phyloP scores from a whole-genome alignment of 331 rosid genomes.

The Stylosanthes scabra region DNA sequence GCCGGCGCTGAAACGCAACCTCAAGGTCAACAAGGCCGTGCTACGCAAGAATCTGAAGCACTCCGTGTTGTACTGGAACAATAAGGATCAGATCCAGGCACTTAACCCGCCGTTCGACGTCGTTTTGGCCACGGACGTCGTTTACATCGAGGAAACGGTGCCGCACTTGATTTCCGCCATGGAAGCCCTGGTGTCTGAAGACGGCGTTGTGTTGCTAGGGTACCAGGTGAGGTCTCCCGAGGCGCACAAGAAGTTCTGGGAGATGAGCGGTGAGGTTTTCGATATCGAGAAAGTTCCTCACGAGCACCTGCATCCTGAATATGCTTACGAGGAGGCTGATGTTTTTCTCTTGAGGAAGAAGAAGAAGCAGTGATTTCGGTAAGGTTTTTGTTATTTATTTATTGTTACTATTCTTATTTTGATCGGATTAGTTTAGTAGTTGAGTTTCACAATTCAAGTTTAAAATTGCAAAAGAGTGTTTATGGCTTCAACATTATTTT shows the following conservation, averaged over 20 bases:
- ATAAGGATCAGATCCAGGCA: constrained; percentile 57
- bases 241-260: constrained; percentile 83
- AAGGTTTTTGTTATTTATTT: too few species aligned
- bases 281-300: constrained; percentile 65
- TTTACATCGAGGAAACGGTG: constrained; percentile 82
- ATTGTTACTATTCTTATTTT: too few species aligned
- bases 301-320: constrained; percentile 71
- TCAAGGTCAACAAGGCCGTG: constrained; percentile 73
- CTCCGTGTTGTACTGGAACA: constrained; percentile 83
- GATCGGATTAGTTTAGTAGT: too few species aligned
- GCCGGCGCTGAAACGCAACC: constrained; percentile 93
- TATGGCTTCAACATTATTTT: too few species aligned
- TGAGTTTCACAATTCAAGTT: neutral
- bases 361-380: constrained; percentile 45
- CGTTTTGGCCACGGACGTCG: constrained; percentile 83
- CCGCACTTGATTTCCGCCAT: constrained; percentile 63
- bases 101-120: constrained; percentile 70
- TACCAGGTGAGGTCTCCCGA: constrained; percentile 84
- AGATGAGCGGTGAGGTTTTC: constrained; percentile 52
- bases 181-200: constrained; percentile 58
- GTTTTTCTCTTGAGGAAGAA: constrained; percentile 75
- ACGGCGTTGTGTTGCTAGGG: constrained; percentile 81
- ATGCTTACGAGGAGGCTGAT: constrained; percentile 79
- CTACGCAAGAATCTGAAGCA: constrained; percentile 73
- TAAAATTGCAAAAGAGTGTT: too few species aligned